A percentile compares a stretch with the other conserved stretches of the same genome.
These are phyloP conservation scores for Podaxis pistillaris DNA, from an alignment of 768 basidiomycete genomes.

Conservation along the genomic window DNA sequence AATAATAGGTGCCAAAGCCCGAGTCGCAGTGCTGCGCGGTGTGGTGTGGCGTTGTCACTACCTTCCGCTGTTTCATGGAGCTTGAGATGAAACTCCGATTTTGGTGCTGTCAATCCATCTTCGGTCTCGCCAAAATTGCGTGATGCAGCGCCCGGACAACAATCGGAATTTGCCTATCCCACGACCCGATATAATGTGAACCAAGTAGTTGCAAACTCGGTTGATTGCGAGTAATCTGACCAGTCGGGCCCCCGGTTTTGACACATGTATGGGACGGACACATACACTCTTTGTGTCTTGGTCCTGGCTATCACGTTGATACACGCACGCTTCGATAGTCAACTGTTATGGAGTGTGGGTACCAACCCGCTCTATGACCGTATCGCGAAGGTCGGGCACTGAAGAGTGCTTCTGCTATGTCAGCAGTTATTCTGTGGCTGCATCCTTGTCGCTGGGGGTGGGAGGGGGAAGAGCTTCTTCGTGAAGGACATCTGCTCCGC, in stretches of 20 bases:
- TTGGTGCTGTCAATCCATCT: background rate
- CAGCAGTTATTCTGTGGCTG: background rate
- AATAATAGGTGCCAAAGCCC: background rate
- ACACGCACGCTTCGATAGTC: background rate
- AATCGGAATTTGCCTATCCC: background rate
- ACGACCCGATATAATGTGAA: background rate
- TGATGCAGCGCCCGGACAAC: background rate
- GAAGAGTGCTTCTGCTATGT: background rate
- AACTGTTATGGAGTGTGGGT: background rate
- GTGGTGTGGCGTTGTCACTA: background rate
- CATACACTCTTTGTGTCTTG: background rate
- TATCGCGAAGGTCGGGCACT: background rate
- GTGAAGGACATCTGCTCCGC: background rate
- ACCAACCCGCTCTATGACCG: conserved; percentile 3
- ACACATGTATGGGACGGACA: background rate
- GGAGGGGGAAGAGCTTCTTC: background rate
- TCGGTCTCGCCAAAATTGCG: background rate
- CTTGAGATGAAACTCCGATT: background rate
- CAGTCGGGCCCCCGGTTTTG: background rate
- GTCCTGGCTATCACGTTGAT: background rate
- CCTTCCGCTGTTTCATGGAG: background rate
- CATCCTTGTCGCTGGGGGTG: background rate
- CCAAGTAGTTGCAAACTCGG: background rate
- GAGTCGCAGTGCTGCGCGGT: background rate
- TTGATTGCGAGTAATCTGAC: background rate